A percentile compares a stretch with the other conserved stretches of the same genome.
Evolutionary conservation across 768 basidiomycete species (phyloP).

Genomic region (Candolleomyces eurysporus): DNA sequence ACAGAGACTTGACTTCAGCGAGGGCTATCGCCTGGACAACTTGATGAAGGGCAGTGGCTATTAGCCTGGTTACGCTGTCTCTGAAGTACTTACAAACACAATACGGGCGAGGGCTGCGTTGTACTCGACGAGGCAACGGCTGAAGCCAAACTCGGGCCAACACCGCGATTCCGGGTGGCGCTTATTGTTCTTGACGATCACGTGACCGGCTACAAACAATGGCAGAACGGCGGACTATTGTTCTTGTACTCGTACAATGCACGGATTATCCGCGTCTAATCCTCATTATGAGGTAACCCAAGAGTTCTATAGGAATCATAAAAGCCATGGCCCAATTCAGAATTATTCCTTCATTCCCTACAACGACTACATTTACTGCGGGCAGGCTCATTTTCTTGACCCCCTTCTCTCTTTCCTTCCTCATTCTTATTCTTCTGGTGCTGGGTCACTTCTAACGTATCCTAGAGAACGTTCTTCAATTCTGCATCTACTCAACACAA

Average conservation of each 20-base stretch:
- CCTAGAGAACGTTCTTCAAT: neutral
- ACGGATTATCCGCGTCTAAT: neutral
- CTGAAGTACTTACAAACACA: no score
- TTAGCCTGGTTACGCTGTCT: no score
- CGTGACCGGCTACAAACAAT: slow-evolving; percentile 1
- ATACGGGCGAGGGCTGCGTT: no score
- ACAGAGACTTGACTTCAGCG: no score
- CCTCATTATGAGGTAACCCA: neutral
- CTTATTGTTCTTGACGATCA: neutral
- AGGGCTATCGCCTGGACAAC: no score
- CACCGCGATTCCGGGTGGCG: neutral
- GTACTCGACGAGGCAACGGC: no score
- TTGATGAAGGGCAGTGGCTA: no score
- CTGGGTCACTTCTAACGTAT: slow-evolving; percentile 7
- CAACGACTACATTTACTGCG: neutral
- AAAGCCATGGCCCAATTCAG: neutral
- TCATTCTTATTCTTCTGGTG: slow-evolving; percentile 3
- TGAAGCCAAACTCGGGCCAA: neutral
- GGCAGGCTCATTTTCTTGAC: neutral
- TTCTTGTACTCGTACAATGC: slow-evolving; percentile 5
- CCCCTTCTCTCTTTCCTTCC: neutral
- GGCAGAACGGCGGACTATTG: slow-evolving; percentile 1
- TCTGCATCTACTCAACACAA: neutral
- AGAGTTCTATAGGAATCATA: neutral
- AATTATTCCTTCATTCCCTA: neutral